These are phyloP conservation scores for Aspergillus sp. DNA, from an alignment of 2,329 filamentous ascomycete species.

Conservation along the genomic window DNA sequence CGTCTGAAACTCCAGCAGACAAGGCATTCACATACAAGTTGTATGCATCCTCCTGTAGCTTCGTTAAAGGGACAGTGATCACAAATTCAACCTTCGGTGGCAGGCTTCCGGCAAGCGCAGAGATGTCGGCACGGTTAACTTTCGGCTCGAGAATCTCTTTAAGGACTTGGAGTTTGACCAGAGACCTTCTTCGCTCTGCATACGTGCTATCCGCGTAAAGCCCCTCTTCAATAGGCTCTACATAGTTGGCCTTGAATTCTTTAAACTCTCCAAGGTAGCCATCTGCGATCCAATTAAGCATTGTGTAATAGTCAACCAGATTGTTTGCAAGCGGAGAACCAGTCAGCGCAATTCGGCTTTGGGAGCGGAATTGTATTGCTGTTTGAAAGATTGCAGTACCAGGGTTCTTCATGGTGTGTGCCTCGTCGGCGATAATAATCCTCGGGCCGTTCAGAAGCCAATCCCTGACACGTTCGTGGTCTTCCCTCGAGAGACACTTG, in stretches of 20 bases:
- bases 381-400: conserved; percentile 45
- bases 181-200: conserved; percentile 49
- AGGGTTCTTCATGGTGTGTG: conserved; percentile 67
- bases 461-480: conserved; percentile 34
- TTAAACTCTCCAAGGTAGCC: conserved; percentile 60
- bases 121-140: conserved; percentile 65
- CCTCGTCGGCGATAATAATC: conserved; percentile 77
- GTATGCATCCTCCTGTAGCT: conserved; percentile 59
- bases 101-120: conserved; percentile 57
- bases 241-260: conserved; percentile 65
- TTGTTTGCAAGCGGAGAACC: conserved; percentile 82
- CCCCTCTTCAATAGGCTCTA: conserved; percentile 64
- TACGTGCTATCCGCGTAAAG: conserved; percentile 56
- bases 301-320: conserved; percentile 72
- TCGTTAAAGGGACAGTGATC: conserved; percentile 62
- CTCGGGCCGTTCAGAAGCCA: conserved; percentile 55
- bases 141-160: conserved; percentile 68
- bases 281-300: conserved; percentile 80
- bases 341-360: conserved; percentile 70
- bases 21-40: conserved; percentile 42
- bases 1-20: conserved; percentile 20
- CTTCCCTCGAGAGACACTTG: conserved; percentile 24
- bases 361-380: conserved; percentile 55
- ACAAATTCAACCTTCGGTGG: conserved; percentile 75
- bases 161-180: conserved; percentile 62